These are phyloP conservation scores for Saturnispora zaruensis DNA, from an alignment of 805 yeast genomes.

Conservation along the genomic window DNA sequence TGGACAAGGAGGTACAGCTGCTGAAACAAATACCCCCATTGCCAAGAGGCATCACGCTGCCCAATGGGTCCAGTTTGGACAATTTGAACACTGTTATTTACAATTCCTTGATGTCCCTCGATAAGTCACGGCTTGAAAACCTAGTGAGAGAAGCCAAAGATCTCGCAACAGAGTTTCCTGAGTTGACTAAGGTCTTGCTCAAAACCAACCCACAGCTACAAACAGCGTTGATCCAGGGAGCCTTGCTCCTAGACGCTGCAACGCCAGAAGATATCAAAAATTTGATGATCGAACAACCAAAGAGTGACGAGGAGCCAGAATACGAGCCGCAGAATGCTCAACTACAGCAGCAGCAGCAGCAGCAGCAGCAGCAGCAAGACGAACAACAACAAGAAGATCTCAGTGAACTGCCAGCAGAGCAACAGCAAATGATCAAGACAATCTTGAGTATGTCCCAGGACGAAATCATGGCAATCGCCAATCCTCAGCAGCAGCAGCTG, in stretches of 20 bases:
- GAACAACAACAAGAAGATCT: background rate
- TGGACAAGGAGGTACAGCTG: slow-evolving; percentile 11
- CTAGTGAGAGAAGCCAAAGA: slow-evolving; percentile 49
- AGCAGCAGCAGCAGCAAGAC: background rate
- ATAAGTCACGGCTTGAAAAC: slow-evolving; percentile 37
- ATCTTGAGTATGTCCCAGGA: background rate
- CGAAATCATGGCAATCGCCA: background rate
- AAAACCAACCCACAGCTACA: slow-evolving; percentile 71
- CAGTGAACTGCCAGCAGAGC: background rate
- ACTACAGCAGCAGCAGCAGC: background rate
- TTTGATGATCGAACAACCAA: slow-evolving; percentile 10
- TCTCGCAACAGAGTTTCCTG: slow-evolving; percentile 50
- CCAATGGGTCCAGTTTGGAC: slow-evolving; percentile 23
- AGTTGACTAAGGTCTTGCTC: slow-evolving; percentile 50
- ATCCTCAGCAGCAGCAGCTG: background rate
- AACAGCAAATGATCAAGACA: background rate
- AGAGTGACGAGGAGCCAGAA: slow-evolving; percentile 4
- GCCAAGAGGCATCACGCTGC: slow-evolving; percentile 45
- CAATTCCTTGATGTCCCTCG: slow-evolving; percentile 37
- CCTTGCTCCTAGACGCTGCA: slow-evolving; percentile 35
- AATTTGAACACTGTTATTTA: slow-evolving; percentile 38
- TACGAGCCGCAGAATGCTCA: background rate
- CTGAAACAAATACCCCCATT: slow-evolving; percentile 37
- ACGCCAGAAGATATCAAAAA: slow-evolving; percentile 19
- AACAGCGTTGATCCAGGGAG: slow-evolving; percentile 71